phyloP scores from a whole-genome alignment of 1,284 basidiomycete genomes.

The Cutaneotrichosporon spelunceum region DNA sequence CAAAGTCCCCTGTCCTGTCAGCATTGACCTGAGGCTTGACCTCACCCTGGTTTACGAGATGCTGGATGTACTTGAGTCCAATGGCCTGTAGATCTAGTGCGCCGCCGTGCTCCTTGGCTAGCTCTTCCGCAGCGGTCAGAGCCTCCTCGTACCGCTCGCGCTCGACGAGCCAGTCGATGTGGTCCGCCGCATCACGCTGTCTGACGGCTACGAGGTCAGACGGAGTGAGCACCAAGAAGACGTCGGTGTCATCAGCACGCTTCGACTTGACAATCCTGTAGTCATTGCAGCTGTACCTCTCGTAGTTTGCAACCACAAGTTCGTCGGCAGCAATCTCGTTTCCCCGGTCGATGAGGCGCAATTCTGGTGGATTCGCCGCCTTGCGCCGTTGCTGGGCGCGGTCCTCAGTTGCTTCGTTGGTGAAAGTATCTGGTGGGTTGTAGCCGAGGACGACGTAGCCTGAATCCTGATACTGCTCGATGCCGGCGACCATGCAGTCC shows the following conservation, averaged over 20 bases:
- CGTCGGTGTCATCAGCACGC: conserved; percentile 43
- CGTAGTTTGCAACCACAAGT: conserved; percentile 71
- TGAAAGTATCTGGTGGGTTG: conserved; percentile 51
- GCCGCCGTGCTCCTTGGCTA: conserved; percentile 52
- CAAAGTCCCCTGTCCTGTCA: conserved; percentile 62
- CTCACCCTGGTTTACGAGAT: conserved; percentile 70
- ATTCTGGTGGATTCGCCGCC: conserved; percentile 80
- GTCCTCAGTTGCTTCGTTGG: conserved; percentile 67
- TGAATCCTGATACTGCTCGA: conserved; percentile 65
- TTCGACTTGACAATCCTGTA: conserved; percentile 63
- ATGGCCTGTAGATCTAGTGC: conserved; percentile 67
- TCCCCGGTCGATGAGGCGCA: conserved; percentile 86
- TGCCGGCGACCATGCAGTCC: conserved; percentile 92
- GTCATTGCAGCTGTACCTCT: conserved; percentile 88
- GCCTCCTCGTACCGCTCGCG: conserved; percentile 83
- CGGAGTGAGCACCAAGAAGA: conserved; percentile 78
- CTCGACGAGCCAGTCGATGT: conserved; percentile 90
- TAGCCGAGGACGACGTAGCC: conserved; percentile 84
- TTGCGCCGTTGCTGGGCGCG: conserved; percentile 70
- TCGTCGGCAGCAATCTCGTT: conserved; percentile 88
- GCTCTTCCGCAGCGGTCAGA: conserved; percentile 71
- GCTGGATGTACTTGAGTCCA: conserved; percentile 76
- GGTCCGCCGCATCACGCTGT: conserved; percentile 82
- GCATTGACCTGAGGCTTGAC: conserved; percentile 8
- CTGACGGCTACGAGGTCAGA: conserved; percentile 79